Evolutionary conservation across 306 rosid species (phyloP).

Genomic region (Carpinus viminea): DNA sequence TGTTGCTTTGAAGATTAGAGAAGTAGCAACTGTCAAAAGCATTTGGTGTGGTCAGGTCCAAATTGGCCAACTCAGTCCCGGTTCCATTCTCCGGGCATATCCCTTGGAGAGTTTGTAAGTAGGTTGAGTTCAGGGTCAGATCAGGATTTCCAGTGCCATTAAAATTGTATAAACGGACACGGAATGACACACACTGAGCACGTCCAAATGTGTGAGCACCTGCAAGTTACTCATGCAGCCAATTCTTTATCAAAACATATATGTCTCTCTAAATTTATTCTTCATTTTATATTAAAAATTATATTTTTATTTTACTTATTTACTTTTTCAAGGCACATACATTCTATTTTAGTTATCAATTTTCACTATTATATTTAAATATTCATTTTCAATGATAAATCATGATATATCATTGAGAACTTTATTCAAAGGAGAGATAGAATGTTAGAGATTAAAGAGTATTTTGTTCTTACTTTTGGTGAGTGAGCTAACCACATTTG

Average conservation of each 20-base stretch:
- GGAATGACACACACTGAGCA: neutral
- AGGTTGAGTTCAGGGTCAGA: slow-evolving; percentile 17
- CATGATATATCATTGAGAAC: too few relatives aligned
- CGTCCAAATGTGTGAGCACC: slow-evolving; percentile 41
- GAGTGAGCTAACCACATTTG: too few relatives aligned
- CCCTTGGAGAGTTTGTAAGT: slow-evolving; percentile 4
- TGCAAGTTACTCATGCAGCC: neutral
- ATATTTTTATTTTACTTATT: too few relatives aligned
- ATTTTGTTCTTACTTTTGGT: too few relatives aligned
- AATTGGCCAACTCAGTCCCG: neutral
- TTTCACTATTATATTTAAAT: too few relatives aligned
- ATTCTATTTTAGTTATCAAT: too few relatives aligned
- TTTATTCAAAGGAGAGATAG: too few relatives aligned
- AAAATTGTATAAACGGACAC: neutral
- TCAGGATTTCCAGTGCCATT: neutral
- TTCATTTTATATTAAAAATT: too few relatives aligned
- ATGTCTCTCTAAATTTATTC: too few relatives aligned
- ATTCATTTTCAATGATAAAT: too few relatives aligned
- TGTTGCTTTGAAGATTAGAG: slow-evolving; percentile 11
- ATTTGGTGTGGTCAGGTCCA: slow-evolving; percentile 7
- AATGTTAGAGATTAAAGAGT: too few relatives aligned
- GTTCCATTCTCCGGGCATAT: slow-evolving; percentile 26
- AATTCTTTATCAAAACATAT: neutral
- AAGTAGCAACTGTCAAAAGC: slow-evolving; percentile 19
- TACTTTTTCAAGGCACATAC: too few relatives aligned